Percentiles rank a stretch among this genome's conserved stretches.
Evolutionary conservation across 2,329 filamentous ascomycete species (phyloP).

Genomic region (Emericellopsis atlantica): DNA sequence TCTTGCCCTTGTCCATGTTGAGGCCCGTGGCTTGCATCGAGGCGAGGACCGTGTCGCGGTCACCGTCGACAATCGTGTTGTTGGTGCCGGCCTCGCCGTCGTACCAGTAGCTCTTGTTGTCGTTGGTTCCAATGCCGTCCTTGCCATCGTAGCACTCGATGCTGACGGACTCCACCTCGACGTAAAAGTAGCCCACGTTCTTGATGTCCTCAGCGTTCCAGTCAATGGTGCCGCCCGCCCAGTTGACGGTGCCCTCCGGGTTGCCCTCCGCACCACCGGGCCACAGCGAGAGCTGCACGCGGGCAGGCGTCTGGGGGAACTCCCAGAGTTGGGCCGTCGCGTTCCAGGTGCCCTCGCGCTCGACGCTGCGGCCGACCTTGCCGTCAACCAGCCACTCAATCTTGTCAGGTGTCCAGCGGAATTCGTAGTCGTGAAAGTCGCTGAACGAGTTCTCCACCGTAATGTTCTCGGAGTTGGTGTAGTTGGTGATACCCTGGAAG

Average conservation of each 20-base stretch:
- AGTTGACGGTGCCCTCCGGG: slow-evolving; percentile 71
- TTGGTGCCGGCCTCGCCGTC: slow-evolving; percentile 54
- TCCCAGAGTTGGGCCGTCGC: slow-evolving; percentile 66
- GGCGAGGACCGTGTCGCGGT: slow-evolving; percentile 63
- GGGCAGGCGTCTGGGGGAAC: slow-evolving; percentile 83
- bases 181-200: slow-evolving; percentile 78
- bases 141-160: slow-evolving; percentile 71
- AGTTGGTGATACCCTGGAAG: slow-evolving; percentile 85
- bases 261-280: slow-evolving; percentile 75
- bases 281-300: slow-evolving; percentile 92
- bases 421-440: slow-evolving; percentile 80
- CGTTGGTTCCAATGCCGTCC: slow-evolving; percentile 51
- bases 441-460: slow-evolving; percentile 57
- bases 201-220: slow-evolving; percentile 77
- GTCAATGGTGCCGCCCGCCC: slow-evolving; percentile 84
- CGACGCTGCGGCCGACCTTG: slow-evolving; percentile 57
- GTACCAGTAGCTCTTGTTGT: slow-evolving; percentile 65
- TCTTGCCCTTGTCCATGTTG: slow-evolving; percentile 45
- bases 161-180: slow-evolving; percentile 62
- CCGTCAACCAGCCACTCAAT: slow-evolving; percentile 86
- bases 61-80: slow-evolving; percentile 61
- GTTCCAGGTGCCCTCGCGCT: slow-evolving; percentile 78
- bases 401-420: slow-evolving; percentile 80
- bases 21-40: slow-evolving; percentile 73
- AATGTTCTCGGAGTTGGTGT: slow-evolving; percentile 64